A percentile compares a stretch with the other conserved stretches of the same genome.
Conservation (phyloP, 192 early-diverging fungal genomes). For the Kickxella alabastrina region DNA sequence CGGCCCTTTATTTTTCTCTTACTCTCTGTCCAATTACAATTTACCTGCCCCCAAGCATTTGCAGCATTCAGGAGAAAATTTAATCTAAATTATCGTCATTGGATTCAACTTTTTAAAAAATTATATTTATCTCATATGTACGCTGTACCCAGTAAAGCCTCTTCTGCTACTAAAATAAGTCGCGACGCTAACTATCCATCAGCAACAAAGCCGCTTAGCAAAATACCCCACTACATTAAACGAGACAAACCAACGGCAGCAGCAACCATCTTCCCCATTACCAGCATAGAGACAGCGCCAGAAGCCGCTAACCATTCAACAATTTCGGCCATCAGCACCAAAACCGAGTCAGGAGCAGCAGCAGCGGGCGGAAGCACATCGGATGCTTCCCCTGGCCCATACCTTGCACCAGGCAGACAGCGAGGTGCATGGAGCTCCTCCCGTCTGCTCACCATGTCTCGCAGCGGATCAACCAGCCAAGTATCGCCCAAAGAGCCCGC, state of each 20-base stretch:
- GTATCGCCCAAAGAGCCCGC: too few relatives aligned
- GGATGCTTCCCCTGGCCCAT: not conserved
- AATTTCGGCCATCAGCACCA: too few relatives aligned
- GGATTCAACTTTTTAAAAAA: constrained; percentile 5
- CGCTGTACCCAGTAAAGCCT: constrained; percentile 22
- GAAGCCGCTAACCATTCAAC: too few relatives aligned
- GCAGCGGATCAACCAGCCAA: not conserved
- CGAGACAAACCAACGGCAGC: constrained; percentile 18
- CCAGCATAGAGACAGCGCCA: too few relatives aligned
- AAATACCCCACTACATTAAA: constrained; percentile 35
- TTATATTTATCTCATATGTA: constrained; percentile 19
- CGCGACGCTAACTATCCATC: constrained; percentile 19
- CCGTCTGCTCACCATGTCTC: constrained; percentile 4
- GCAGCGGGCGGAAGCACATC: too few relatives aligned
- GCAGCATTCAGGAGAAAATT: too few relatives aligned
- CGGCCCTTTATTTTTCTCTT: constrained; percentile 8
- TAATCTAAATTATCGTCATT: too few relatives aligned
- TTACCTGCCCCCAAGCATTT: too few relatives aligned
- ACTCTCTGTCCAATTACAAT: too few relatives aligned
- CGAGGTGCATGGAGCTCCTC: constrained; percentile 15
- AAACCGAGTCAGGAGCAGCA: too few relatives aligned
- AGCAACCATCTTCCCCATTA: too few relatives aligned
- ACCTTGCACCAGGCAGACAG: constrained; percentile 2
- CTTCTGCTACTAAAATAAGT: constrained; percentile 16
- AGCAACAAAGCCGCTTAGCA: constrained; percentile 13